Conservation (phyloP, 768 basidiomycete species). For the Hygrophoropsis aurantiaca region DNA sequence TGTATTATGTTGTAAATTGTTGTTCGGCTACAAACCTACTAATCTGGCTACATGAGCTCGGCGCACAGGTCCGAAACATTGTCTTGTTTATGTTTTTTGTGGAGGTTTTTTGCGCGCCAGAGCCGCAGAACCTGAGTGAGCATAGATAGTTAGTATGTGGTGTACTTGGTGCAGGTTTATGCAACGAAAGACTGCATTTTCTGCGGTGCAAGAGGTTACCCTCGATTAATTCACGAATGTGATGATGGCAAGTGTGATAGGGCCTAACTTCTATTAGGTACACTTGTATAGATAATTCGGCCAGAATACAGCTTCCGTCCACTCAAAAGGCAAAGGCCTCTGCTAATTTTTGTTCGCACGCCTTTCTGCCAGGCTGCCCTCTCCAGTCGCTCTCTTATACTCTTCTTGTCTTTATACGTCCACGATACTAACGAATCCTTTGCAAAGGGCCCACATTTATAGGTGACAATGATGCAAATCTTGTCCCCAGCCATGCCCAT, state of each 20-base stretch:
- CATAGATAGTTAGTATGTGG: too few species aligned
- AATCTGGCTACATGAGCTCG: too few species aligned
- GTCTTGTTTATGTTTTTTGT: too few species aligned
- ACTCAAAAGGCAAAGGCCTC: constrained; percentile 30
- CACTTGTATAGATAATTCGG: neutral
- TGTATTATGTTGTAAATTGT: too few species aligned
- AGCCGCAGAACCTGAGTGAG: too few species aligned
- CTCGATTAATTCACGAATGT: neutral
- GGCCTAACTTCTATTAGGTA: constrained; percentile 4
- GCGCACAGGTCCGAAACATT: too few species aligned
- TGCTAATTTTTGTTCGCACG: constrained; percentile 26
- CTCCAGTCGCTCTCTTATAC: constrained; percentile 20
- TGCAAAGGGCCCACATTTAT: constrained; percentile 8
- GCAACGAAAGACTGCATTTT: too few species aligned
- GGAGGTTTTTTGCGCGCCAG: too few species aligned
- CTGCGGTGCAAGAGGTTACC: too few species aligned
- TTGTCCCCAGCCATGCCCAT: neutral
- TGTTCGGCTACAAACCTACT: too few species aligned
- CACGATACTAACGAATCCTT: too few species aligned
- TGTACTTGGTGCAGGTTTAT: too few species aligned
- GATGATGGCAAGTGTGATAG: neutral
- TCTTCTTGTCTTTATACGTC: constrained; percentile 11
- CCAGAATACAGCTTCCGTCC: neutral
- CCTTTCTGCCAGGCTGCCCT: constrained; percentile 21
- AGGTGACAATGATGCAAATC: constrained; percentile 33